Percentiles rank a stretch among this genome's conserved stretches.
phyloP scores from a whole-genome alignment of 192 early-diverging fungal genomes.

The Rhizoclosmatium globosum region DNA sequence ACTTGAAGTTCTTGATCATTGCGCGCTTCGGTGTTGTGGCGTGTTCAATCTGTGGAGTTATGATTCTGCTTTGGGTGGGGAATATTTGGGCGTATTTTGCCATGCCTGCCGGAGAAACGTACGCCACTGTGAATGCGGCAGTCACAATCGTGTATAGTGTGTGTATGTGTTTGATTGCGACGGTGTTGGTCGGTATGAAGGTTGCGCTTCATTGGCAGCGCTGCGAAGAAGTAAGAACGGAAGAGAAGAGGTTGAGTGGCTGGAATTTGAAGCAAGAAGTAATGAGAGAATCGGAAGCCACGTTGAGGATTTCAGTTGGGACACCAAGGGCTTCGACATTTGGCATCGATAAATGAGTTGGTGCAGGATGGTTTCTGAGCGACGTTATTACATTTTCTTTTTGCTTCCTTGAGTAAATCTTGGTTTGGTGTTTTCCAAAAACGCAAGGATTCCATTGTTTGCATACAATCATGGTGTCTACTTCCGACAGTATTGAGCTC shows the following conservation, averaged over 20 bases:
- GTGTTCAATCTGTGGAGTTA: not conserved
- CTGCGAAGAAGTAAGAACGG: too few species aligned
- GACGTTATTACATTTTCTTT: too few species aligned
- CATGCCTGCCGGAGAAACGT: not conserved
- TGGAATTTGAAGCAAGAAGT: too few species aligned
- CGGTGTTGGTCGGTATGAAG: not conserved
- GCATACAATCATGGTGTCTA: too few species aligned
- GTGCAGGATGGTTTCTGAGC: too few species aligned
- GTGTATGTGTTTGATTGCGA: not conserved
- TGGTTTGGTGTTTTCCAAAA: not conserved
- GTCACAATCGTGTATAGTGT: not conserved
- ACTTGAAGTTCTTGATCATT: conserved; percentile 1
- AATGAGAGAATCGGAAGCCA: too few species aligned
- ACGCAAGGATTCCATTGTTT: conserved; percentile 47
- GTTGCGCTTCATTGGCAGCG: not conserved
- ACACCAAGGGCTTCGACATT: too few species aligned
- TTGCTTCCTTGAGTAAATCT: too few species aligned
- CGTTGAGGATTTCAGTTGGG: too few species aligned
- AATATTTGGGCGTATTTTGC: not conserved
- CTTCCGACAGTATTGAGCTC: too few species aligned
- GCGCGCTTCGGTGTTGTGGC: not conserved
- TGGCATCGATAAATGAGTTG: too few species aligned
- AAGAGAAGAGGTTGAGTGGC: too few species aligned
- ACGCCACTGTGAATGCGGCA: not conserved
- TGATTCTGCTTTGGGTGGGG: not conserved